Base-by-base conservation (phyloP, 768 basidiomycete species). In the Filobasidium floriforme region DNA sequence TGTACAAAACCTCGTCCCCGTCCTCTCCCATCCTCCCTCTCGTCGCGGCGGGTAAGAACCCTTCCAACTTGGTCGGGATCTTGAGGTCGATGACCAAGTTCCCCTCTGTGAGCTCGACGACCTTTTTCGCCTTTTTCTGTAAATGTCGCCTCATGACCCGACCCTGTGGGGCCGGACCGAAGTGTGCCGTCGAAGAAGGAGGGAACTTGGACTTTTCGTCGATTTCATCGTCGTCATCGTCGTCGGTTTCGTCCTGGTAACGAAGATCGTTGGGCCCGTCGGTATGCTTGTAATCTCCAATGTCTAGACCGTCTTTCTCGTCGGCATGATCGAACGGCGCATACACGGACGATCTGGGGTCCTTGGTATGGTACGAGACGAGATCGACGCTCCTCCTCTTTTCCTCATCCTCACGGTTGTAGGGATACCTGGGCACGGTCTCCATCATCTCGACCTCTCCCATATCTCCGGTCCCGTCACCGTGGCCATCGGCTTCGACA, bases 11-110 rank as follows among this genome's bases (percentile, higher is more conserved):
- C 59, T 43, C 44, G 61, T 62, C 29, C 61, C 49, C 61, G 57
- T 52, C 54, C 55, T 62, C 43, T 51, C 89, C 54, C 85, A 82
- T 71, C 87, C 66, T 90, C 5, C 90, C 84, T 62, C 87, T 85
- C 49, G 83, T 79, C 70, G 88, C 79, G 22, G 88, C 87, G 1
- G 77, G 77, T 22, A 76, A 66, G 51, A 75, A 76, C 51, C 74
- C 73, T 19, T 75, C 75, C 46, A 97, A 82, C 72, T 88, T 88
- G 2, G 89, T 86, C 7, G 93, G 93, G 1, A 96, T 89, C 57
- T 85, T 83, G 64, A 92, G 81, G 70, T 92, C 87, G 18, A 92
- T 81, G 18, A 94, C 90, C 52, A 94, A 83, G 76, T 96, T 90
- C 9, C 93, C 93, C 52, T 71, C 70, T 6, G 72, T 76, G 59